Conservation (phyloP, 352 stramenopile species). For the Labyrinthula sp. region DNA sequence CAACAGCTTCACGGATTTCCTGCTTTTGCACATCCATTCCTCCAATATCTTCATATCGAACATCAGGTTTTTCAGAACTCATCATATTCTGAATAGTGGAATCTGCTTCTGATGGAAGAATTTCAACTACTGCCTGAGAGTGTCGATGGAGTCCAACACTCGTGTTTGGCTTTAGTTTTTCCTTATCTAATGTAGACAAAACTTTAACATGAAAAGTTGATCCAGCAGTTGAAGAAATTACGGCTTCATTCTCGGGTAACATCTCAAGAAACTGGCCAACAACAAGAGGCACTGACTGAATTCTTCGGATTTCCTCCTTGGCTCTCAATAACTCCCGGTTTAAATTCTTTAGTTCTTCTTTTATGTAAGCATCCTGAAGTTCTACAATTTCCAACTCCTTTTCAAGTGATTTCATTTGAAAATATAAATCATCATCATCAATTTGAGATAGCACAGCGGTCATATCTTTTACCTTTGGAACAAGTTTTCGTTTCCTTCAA, state of each 20-base stretch:
- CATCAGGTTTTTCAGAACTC: slow-evolving; percentile 93
- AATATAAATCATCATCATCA: slow-evolving; percentile 47
- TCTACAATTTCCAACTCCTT: slow-evolving; percentile 62
- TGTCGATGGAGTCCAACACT: slow-evolving; percentile 90
- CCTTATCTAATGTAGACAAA: slow-evolving; percentile 87
- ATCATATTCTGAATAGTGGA: slow-evolving; percentile 94
- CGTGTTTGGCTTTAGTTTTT: slow-evolving; percentile 95
- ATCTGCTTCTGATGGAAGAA: slow-evolving; percentile 93
- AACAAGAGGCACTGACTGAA: slow-evolving; percentile 95
- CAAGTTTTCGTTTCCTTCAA: too few relatives aligned
- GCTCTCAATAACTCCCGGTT: slow-evolving; percentile 94
- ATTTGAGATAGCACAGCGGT: too few relatives aligned
- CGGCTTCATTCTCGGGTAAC: slow-evolving; percentile 98
- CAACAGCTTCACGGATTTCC: slow-evolving; percentile 92
- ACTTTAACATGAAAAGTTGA: slow-evolving; percentile 98
- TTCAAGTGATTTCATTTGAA: slow-evolving; percentile 57
- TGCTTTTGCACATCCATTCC: slow-evolving; percentile 98
- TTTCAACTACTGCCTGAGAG: slow-evolving; percentile 91
- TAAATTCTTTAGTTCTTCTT: slow-evolving; percentile 99
- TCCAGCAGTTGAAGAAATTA: slow-evolving; percentile 74
- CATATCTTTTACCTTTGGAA: too few relatives aligned
- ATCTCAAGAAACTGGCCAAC: slow-evolving; percentile 99
- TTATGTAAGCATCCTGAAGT: slow-evolving; percentile 74
- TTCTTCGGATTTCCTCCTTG: slow-evolving; percentile 96
- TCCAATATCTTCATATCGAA: slow-evolving; percentile 92